Base-by-base conservation (phyloP, 768 basidiomycete genomes). In the Russula olivacea region DNA sequence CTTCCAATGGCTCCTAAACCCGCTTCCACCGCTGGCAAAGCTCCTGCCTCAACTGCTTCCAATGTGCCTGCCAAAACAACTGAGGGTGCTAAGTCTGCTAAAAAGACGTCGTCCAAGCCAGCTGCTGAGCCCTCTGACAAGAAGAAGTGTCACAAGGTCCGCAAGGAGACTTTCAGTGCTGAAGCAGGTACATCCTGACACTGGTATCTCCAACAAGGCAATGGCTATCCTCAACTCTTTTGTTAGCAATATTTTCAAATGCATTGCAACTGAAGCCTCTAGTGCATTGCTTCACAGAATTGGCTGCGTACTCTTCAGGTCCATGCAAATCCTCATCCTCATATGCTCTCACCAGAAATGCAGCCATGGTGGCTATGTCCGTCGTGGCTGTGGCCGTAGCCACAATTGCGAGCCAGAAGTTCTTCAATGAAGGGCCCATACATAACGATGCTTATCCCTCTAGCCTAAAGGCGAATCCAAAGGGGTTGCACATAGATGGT, bases 131-230 rank as follows among this genome's bases (percentile, higher is more conserved):
- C n/a, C n/a, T n/a, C n/a, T n/a, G n/a, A n/a, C n/a, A n/a, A n/a
- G n/a, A n/a, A n/a, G n/a, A n/a, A n/a, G n/a, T n/a, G n/a, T n/a
- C n/a, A n/a, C n/a, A n/a, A n/a, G n/a, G n/a, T n/a, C n/a, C n/a
- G n/a, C n/a, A n/a, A n/a, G n/a, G n/a, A n/a, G n/a, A n/a, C n/a
- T n/a, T n/a, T n/a, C n/a, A n/a, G n/a, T n/a, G n/a, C n/a, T n/a
- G n/a, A n/a, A n/a, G n/a, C n/a, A n/a, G n/a, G n/a, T n/a, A n/a
- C n/a, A n/a, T n/a, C n/a, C n/a, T n/a, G n/a, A n/a, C n/a, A n/a
- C n/a, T n/a, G n/a, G n/a, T n/a, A n/a, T n/a, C 79, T 95, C 94
- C 61, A 97, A 97, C 87, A 96, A 96, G 82, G 93, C 93, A 21
- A 95, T 96, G 92, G 89, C 93, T 65, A 95, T 97, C 72, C 77